These are phyloP conservation scores for Pistacia atlantica DNA, from an alignment of 345 rosid species.

Conservation along the genomic window DNA sequence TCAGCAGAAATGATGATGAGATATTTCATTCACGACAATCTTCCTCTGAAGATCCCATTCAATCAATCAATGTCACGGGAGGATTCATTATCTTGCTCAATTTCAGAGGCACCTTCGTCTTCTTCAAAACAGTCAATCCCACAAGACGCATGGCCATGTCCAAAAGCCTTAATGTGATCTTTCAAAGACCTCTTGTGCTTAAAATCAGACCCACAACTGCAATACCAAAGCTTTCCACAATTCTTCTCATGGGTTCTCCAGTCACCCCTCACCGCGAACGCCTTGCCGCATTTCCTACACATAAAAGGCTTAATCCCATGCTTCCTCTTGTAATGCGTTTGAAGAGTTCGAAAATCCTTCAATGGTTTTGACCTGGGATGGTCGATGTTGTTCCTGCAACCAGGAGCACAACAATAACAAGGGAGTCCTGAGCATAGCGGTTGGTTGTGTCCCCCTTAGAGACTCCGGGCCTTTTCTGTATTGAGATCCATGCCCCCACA, in stretches of 20 bases:
- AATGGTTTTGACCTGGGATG: constrained; percentile 89
- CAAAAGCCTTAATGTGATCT: constrained; percentile 90
- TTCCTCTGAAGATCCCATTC: background rate
- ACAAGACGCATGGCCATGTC: constrained; percentile 74
- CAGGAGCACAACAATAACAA: constrained; percentile 95
- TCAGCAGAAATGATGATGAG: constrained; percentile 13
- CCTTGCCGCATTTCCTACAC: constrained; percentile 94
- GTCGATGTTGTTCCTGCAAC: constrained; percentile 93
- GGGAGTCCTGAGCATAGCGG: constrained; percentile 94
- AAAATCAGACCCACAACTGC: constrained; percentile 93
- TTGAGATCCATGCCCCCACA: constrained; percentile 99
- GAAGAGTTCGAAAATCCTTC: constrained; percentile 97
- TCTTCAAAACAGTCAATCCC: constrained; percentile 67
- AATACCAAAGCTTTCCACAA: constrained; percentile 96
- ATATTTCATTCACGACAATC: background rate
- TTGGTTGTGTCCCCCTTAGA: constrained; percentile 90
- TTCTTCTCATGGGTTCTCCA: constrained; percentile 99
- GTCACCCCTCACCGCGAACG: constrained; percentile 93
- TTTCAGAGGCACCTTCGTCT: constrained; percentile 75
- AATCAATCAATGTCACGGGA: constrained; percentile 24
- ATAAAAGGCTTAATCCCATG: constrained; percentile 93
- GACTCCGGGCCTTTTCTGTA: constrained; percentile 97
- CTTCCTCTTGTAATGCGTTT: constrained; percentile 95
- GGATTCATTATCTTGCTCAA: constrained; percentile 59
- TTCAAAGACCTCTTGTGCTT: constrained; percentile 96